Percentiles rank a stretch among this genome's conserved stretches.
phyloP scores from a whole-genome alignment of 1,139 yeast genomes.

The Arxiozyma telluris region DNA sequence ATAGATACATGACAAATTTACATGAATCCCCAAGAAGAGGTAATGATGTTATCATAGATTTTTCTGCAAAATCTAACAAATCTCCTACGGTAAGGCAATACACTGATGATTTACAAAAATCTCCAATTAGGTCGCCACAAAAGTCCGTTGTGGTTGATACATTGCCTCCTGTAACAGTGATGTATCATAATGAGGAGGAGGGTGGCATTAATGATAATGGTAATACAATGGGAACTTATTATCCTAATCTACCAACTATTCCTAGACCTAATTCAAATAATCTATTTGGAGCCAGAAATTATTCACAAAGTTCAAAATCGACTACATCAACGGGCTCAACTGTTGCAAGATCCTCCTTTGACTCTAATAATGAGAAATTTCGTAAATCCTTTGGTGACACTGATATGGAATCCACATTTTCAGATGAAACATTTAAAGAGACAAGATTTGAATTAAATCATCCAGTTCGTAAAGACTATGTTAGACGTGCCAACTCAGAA shows the following conservation, averaged over 20 bases:
- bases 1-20: constrained; percentile 42
- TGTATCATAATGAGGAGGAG: constrained; percentile 5
- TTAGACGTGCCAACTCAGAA: constrained; percentile 46
- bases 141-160: constrained; percentile 35
- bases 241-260: constrained; percentile 4
- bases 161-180: constrained; percentile 34
- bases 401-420: constrained; percentile 25
- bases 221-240: constrained; percentile 14
- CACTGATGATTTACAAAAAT: constrained; percentile 52
- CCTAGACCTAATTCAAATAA: constrained; percentile 6
- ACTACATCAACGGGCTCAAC: constrained; percentile 24
- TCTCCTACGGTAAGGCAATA: constrained; percentile 18
- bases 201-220: constrained; percentile 27
- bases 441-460: constrained; percentile 31
- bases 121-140: constrained; percentile 52
- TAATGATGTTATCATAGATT: constrained; percentile 9
- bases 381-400: constrained; percentile 26
- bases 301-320: constrained; percentile 17
- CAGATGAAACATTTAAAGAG: constrained; percentile 33
- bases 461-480: constrained; percentile 43
- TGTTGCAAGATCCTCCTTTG: constrained; percentile 19
- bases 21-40: constrained; percentile 48
- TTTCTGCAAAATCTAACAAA: constrained; percentile 5
- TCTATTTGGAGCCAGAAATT: constrained; percentile 11
- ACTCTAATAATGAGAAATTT: constrained; percentile 17